Percentiles rank a stretch among this genome's conserved stretches.
Conservation (phyloP, 768 basidiomycete genomes). For the Kwoniella sp. region DNA sequence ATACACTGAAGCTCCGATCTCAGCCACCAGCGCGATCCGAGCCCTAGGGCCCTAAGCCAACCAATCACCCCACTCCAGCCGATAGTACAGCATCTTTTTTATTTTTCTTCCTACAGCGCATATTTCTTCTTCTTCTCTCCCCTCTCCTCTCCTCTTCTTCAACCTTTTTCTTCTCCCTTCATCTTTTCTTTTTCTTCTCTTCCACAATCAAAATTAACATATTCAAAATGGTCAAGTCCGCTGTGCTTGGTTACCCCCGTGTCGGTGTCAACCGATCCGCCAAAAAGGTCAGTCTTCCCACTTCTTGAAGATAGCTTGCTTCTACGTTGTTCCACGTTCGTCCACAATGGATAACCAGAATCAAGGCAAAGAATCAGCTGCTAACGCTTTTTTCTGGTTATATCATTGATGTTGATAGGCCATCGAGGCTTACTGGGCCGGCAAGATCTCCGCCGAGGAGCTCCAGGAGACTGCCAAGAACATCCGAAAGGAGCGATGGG, state of each 20-base stretch:
- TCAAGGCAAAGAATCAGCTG: neutral
- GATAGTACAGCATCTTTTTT: too few relatives aligned
- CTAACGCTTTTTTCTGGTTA: slow-evolving; percentile 12
- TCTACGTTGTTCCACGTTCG: neutral
- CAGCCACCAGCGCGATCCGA: too few relatives aligned
- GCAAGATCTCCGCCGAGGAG: slow-evolving; percentile 82
- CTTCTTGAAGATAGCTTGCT: neutral
- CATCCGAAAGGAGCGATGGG: slow-evolving; percentile 87
- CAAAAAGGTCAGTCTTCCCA: slow-evolving; percentile 37
- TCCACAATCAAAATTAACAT: slow-evolving; percentile 15
- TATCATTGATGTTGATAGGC: slow-evolving; percentile 64
- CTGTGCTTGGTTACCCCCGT: slow-evolving; percentile 89
- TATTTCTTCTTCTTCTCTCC: neutral
- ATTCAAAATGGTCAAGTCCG: slow-evolving; percentile 69
- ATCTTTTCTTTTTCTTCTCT: slow-evolving; percentile 18
- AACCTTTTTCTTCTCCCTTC: slow-evolving; percentile 22
- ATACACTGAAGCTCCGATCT: neutral
- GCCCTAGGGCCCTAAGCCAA: neutral
- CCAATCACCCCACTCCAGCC: neutral
- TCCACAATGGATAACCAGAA: too few relatives aligned
- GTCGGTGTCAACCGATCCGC: slow-evolving; percentile 65
- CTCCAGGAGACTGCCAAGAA: slow-evolving; percentile 85
- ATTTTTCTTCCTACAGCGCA: neutral
- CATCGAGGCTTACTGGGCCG: slow-evolving; percentile 97
- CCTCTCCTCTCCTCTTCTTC: slow-evolving; percentile 28